Evolutionary conservation across 2,329 filamentous ascomycete species (phyloP).

Genomic region (Fusarium tjaetaba): DNA sequence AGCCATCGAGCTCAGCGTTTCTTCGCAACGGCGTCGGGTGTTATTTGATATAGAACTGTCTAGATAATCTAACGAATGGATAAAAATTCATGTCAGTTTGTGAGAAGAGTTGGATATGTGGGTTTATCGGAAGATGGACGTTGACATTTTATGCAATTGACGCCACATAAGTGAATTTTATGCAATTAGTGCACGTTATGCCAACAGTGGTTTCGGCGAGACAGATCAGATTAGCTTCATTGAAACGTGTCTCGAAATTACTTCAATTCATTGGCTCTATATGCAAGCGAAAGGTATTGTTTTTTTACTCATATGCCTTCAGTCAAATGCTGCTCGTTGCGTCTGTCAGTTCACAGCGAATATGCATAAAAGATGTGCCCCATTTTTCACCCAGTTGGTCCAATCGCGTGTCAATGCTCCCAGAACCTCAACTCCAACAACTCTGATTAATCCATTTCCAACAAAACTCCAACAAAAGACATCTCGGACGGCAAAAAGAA

Average conservation of each 20-base stretch:
- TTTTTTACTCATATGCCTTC: too few relatives aligned
- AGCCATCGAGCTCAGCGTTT: too few relatives aligned
- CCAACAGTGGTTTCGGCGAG: too few relatives aligned
- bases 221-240: fast-evolving
- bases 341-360: fast-evolving
- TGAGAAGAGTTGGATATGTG: too few relatives aligned
- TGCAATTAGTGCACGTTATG: neutral
- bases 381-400: neutral
- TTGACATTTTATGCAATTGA: neutral
- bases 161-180: fast-evolving
- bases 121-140: neutral
- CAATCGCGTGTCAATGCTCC: neutral
- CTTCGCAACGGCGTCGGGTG: too few relatives aligned
- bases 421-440: neutral
- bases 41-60: neutral
- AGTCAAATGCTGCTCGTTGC: fast-evolving
- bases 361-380: neutral
- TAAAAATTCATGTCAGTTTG: neutral
- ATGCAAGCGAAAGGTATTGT: fast-evolving
- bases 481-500: neutral
- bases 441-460: neutral
- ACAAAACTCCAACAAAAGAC: neutral
- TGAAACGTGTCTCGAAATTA: fast-evolving
- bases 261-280: neutral
- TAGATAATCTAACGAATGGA: fast-evolving